A percentile compares a stretch with the other conserved stretches of the same genome.
phyloP scores from a whole-genome alignment of 805 yeast species.

The Diddensiella santjacobensis region DNA sequence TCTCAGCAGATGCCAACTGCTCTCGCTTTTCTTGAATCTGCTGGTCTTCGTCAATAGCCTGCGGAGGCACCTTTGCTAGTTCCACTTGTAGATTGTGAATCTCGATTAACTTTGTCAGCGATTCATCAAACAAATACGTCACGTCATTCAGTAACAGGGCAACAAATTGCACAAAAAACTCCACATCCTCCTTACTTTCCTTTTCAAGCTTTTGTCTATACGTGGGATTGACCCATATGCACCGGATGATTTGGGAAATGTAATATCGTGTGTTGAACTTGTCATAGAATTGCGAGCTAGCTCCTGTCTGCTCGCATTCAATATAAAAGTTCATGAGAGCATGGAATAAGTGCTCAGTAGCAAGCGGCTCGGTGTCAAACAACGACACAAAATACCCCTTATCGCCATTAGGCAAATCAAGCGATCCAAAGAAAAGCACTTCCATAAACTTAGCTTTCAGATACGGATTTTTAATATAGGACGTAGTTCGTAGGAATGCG shows the following conservation, averaged over 20 bases:
- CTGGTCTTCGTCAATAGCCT: slow-evolving; percentile 35
- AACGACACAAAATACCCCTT: slow-evolving; percentile 67
- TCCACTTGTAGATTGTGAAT: slow-evolving; percentile 77
- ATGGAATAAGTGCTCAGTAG: slow-evolving; percentile 64
- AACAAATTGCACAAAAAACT: slow-evolving; percentile 85
- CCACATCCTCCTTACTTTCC: slow-evolving; percentile 65
- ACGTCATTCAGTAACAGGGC: slow-evolving; percentile 95
- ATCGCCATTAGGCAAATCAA: slow-evolving; percentile 40
- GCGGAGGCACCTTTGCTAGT: slow-evolving; percentile 25
- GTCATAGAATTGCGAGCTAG: slow-evolving; percentile 92
- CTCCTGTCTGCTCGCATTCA: slow-evolving; percentile 93
- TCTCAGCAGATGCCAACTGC: slow-evolving; percentile 60
- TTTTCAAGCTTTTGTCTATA: slow-evolving; percentile 66
- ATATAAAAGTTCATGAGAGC: slow-evolving; percentile 88
- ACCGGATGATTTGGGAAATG: slow-evolving; percentile 77
- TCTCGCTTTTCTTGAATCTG: slow-evolving; percentile 52
- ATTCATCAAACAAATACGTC: slow-evolving; percentile 87
- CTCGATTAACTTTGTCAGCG: slow-evolving; percentile 69
- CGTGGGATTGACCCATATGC: slow-evolving; percentile 69
- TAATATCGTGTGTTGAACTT: slow-evolving; percentile 88
- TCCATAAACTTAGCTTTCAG: slow-evolving; percentile 82
- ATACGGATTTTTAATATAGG: slow-evolving; percentile 82
- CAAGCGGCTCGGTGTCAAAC: slow-evolving; percentile 60
- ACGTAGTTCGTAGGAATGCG: slow-evolving; percentile 63
- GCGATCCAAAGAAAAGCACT: slow-evolving; percentile 64